Conservation (phyloP, 257 asterid genomes). For the Craterostigma plantagineum region DNA sequence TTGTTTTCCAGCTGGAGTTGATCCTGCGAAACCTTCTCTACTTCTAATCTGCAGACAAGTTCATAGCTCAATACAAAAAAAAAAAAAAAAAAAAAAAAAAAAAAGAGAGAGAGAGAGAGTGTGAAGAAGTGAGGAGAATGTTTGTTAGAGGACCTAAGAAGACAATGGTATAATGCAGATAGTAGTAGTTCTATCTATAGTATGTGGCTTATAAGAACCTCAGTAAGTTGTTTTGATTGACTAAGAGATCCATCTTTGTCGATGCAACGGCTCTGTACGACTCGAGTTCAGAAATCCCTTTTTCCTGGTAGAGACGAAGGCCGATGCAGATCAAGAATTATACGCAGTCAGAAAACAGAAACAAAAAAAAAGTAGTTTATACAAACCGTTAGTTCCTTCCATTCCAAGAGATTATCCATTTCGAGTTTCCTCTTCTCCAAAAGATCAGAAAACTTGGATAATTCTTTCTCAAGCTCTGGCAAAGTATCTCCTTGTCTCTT, state of each 20-base stretch:
- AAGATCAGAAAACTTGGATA: conserved; percentile 31
- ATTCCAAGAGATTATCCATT: conserved; percentile 53
- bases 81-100: too few relatives aligned
- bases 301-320: conserved; percentile 31
- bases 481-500: conserved; percentile 49
- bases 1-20: conserved; percentile 49
- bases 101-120: too few relatives aligned
- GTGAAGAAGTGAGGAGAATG: neutral
- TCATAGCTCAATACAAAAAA: too few relatives aligned
- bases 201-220: conserved; percentile 35
- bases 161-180: neutral
- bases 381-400: conserved; percentile 47
- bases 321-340: neutral
- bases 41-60: conserved; percentile 39
- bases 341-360: neutral
- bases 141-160: neutral
- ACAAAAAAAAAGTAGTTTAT: conserved; percentile 8
- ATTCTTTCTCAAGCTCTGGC: conserved; percentile 66
- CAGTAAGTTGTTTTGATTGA: conserved; percentile 45
- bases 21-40: conserved; percentile 39
- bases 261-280: conserved; percentile 50
- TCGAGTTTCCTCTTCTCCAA: conserved; percentile 60
- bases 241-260: conserved; percentile 40
- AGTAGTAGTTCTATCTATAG: neutral
- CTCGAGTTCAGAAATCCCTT: conserved; percentile 40